Base-by-base conservation (phyloP, 2,329 filamentous ascomycete species). In the Chrysoporthe puriensis region DNA sequence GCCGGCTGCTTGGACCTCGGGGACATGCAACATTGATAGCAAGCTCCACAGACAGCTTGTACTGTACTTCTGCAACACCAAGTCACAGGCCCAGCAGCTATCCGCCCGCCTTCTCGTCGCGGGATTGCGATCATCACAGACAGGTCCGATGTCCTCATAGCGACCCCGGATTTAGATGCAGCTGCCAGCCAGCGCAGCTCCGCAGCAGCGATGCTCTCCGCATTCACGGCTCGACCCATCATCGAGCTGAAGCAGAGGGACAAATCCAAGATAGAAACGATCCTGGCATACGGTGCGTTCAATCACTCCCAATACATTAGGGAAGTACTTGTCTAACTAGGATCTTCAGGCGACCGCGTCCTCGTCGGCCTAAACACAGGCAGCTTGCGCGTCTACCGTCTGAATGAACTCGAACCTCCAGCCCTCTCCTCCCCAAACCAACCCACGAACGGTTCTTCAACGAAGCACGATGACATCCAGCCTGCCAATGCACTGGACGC, bases 211-310 rank as follows among this genome's bases (percentile, higher is more conserved):
- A 97, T 97, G 96, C 91, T 99, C 81, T 96, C 95, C 81, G 96
- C 96, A 77, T 99, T 99, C 82, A 97, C 92, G 74, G 94, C 96
- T 83, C 92, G 93, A 77, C 92, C 94, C 72, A 95, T 99, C 79
- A 92, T 98, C 85, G 96, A 99, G 91, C 91, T 99, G 76, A 94
- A 92, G 83, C 90, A 90, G 80, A 91, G 93, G 80, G 95, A 98
- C 88, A 97, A 96, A 84, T 96, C 93, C 72, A 96, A 91, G 84
- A 97, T 99, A 81, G 96, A 99, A 82, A 96, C 93, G 62, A 93
- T 99, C 73, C 86, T 98, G 60, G 93, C 95, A 70, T 93, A 97
- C 80, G 94, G 91, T 93, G 85, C 67, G 79, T 70, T 66, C 59
- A 58, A 65, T 58, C 48, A 21, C 57, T n/a, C n/a, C 14, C 9